These are phyloP conservation scores for Aspergillus brasiliensis DNA, from an alignment of 2,329 filamentous ascomycete genomes.

Conservation along the genomic window DNA sequence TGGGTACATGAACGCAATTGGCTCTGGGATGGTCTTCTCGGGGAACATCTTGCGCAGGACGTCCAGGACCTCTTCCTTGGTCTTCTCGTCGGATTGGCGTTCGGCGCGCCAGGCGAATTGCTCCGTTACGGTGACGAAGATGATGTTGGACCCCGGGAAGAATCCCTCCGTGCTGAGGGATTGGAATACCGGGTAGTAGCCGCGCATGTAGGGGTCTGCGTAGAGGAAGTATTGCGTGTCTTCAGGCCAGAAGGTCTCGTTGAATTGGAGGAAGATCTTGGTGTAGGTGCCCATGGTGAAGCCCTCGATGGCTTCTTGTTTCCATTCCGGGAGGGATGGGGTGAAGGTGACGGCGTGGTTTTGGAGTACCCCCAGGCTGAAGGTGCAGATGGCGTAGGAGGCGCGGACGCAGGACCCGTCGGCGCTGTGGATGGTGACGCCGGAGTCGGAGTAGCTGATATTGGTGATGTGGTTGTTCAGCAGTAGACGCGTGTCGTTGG, in stretches of 20 bases:
- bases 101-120: slow-evolving; percentile 61
- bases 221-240: slow-evolving; percentile 58
- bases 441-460: slow-evolving; percentile 55
- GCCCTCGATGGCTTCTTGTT: slow-evolving; percentile 62
- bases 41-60: slow-evolving; percentile 66
- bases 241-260: slow-evolving; percentile 65
- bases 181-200: slow-evolving; percentile 65
- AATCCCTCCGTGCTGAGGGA: slow-evolving; percentile 62
- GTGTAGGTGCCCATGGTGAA: slow-evolving; percentile 72
- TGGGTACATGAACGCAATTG: slow-evolving; percentile 62
- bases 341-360: slow-evolving; percentile 60
- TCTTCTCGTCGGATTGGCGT: slow-evolving; percentile 60
- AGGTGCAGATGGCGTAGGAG: slow-evolving; percentile 66
- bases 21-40: slow-evolving; percentile 59
- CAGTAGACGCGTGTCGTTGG: slow-evolving; percentile 59
- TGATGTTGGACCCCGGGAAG: slow-evolving; percentile 61
- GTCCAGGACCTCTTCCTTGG: slow-evolving; percentile 57
- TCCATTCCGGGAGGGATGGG: slow-evolving; percentile 65
- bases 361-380: slow-evolving; percentile 69
- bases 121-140: slow-evolving; percentile 65
- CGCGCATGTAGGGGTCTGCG: slow-evolving; percentile 50
- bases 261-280: slow-evolving; percentile 71
- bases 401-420: slow-evolving; percentile 61
- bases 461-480: slow-evolving; percentile 61
- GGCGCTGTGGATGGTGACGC: slow-evolving; percentile 57